Percentiles rank a stretch among this genome's conserved stretches.
phyloP scores from a whole-genome alignment of 2,329 filamentous ascomycete genomes.

The Chrysoporthe austroafricana region DNA sequence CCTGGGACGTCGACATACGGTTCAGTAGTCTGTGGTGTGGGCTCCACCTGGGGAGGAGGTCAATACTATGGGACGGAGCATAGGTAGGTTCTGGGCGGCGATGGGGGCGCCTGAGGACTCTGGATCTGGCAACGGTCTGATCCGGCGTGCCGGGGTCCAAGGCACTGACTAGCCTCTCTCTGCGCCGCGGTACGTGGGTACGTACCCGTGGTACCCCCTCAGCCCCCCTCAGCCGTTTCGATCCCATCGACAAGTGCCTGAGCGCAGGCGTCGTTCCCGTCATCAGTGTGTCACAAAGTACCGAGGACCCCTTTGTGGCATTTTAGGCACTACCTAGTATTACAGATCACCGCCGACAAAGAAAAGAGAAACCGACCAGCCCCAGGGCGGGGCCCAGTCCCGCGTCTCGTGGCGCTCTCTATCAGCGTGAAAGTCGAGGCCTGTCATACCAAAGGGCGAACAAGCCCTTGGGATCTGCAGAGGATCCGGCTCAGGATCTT shows the following conservation, averaged over 20 bases:
- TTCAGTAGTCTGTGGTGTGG: background rate
- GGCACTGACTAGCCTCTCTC: background rate
- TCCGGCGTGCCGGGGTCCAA: constrained; percentile 1
- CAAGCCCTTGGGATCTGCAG: no score
- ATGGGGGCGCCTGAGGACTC: background rate
- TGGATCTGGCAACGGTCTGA: background rate
- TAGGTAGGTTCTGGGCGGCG: background rate
- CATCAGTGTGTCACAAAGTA: no score
- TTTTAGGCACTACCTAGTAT: background rate
- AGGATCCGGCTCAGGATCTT: background rate
- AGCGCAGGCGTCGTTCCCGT: background rate
- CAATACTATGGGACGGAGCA: no score
- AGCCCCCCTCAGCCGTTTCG: constrained; percentile 2
- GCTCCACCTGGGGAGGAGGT: background rate
- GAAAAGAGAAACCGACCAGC: background rate
- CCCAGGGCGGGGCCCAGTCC: background rate
- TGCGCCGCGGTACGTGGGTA: background rate
- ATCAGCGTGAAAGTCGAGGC: background rate
- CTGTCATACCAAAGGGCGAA: background rate
- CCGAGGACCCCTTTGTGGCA: background rate
- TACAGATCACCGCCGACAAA: background rate
- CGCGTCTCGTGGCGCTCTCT: background rate
- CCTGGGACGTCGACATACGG: background rate
- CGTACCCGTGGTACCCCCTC: background rate
- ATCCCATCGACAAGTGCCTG: background rate